A percentile compares a stretch with the other conserved stretches of the same genome.
Evolutionary conservation across 768 basidiomycete genomes (phyloP).

Genomic region (Hygrophorus pudorinus): DNA sequence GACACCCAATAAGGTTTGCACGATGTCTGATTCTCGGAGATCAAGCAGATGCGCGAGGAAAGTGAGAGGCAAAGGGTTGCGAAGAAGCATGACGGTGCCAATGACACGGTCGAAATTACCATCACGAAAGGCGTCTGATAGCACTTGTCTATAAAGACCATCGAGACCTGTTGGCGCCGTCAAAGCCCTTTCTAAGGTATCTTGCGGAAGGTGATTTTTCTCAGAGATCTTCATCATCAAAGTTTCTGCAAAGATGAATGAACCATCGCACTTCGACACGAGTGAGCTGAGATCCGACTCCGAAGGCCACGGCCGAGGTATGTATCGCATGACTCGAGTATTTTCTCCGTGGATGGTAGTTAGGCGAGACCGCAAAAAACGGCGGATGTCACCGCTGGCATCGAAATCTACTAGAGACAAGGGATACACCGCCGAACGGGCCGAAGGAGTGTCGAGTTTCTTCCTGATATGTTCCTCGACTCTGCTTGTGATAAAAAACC

Average conservation of each 20-base stretch:
- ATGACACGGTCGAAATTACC: slow-evolving; percentile 1
- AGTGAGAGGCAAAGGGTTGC: neutral
- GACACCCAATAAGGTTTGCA: neutral
- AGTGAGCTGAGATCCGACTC: neutral
- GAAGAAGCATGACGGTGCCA: slow-evolving; percentile 5
- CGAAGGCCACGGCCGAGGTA: slow-evolving; percentile 3
- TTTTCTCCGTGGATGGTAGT: neutral
- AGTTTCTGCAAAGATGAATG: slow-evolving; percentile 5
- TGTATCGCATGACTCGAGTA: neutral
- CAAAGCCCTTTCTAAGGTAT: slow-evolving; percentile 1
- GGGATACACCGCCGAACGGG: slow-evolving; percentile 6
- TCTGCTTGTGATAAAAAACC: slow-evolving; percentile 23
- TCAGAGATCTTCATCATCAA: slow-evolving; percentile 2
- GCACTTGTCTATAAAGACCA: slow-evolving; percentile 7
- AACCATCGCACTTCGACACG: neutral
- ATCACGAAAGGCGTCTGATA: neutral
- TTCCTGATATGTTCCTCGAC: slow-evolving; percentile 19
- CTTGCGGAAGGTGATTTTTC: neutral
- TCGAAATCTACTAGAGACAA: slow-evolving; percentile 3
- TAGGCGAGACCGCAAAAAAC: neutral
- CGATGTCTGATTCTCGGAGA: slow-evolving; percentile 1
- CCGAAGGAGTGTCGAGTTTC: neutral
- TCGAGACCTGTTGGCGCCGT: slow-evolving; percentile 6
- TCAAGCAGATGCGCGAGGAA: slow-evolving; percentile 2
- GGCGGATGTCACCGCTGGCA: slow-evolving; percentile 5